phyloP scores from a whole-genome alignment of 2,329 filamentous ascomycete species.

The Remersonia thermophila region DNA sequence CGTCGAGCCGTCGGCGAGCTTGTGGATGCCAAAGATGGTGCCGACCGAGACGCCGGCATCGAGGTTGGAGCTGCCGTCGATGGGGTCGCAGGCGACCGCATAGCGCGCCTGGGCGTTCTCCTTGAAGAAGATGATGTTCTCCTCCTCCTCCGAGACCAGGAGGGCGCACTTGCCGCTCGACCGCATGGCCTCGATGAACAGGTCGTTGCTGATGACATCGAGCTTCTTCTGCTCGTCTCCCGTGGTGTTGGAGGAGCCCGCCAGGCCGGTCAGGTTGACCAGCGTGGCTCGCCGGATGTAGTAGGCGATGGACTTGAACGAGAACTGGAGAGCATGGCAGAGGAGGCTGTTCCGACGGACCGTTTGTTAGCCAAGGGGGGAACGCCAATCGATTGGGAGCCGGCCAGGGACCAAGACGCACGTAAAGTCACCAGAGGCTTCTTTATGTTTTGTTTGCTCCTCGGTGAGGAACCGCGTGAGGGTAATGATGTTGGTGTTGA shows the following conservation, averaged over 20 bases:
- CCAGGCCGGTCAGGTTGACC: constrained; percentile 90
- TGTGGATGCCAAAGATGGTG: constrained; percentile 92
- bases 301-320: constrained; percentile 99
- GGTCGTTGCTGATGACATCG: constrained; percentile 95
- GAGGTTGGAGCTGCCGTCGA: constrained; percentile 94
- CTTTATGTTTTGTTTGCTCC: constrained; percentile 83
- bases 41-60: constrained; percentile 96
- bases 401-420: constrained; percentile 34
- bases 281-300: constrained; percentile 94
- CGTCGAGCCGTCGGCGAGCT: constrained; percentile 63
- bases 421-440: constrained; percentile 98
- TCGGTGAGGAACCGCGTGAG: constrained; percentile 92
- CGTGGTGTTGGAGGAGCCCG: constrained; percentile 86
- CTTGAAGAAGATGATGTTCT: constrained; percentile 80
- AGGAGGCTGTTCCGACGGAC: constrained; percentile 51
- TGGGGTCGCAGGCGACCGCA: constrained; percentile 92
- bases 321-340: constrained; percentile 96
- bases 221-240: constrained; percentile 99
- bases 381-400: constrained; percentile 1
- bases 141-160: constrained; percentile 96
- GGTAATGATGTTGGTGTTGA: constrained; percentile 94
- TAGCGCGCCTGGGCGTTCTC: constrained; percentile 67
- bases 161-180: constrained; percentile 83
- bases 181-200: constrained; percentile 92
- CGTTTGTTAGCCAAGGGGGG: constrained; percentile 2